Evolutionary conservation across 2,329 filamentous ascomycete genomes (phyloP), one percentile per base, ranked within the genome.

Genomic region (Helminthosporium solani): DNA sequence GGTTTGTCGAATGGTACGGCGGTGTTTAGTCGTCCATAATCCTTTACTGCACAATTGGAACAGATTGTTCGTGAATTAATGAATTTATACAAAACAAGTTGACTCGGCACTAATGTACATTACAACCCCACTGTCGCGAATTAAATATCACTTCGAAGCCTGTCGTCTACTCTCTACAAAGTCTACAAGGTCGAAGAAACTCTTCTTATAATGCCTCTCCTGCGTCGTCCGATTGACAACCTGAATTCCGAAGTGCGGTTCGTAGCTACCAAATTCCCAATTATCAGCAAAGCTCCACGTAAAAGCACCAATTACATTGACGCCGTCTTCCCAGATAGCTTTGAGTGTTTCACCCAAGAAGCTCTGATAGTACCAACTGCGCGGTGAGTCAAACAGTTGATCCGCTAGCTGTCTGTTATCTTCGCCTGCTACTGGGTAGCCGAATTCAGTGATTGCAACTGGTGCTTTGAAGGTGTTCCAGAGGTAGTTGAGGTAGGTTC

Each of bases 131-230:
- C n/a, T n/a, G n/a, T n/a, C n/a, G n/a, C n/a, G n/a, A n/a, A n/a
- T 25, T 25, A 6, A 25, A 25, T 25, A 25, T 25, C 23, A 25
- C 23, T 25, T 25, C 23, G 9, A 40, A 76, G 6, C 23, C 35
- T 57, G 52, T 27, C 56, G 50, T 43, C 56, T 52, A 38, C 60
- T 64, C 42, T 63, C 62, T 7, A 80, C 62, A 47, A 81, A 81
- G 54, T 81, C 77, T 14, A 81, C 76, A 54, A 78, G 60, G 43
- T 82, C 79, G 54, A 82, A 82, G 54, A 82, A 80, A 40, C 78
- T 81, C 69, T 79, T 79, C 68, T 82, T 83, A 42, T 76, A 82
- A 31, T 68, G 60, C 19, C 79, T 61, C 50, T 75, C 69, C 58
- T 78, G 73, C 3, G 74, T 78, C 2, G 78, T 80, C 3, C 73